Evolutionary conservation across 164 flowering plant genomes (phyloP), one percentile per base, ranked within the genome.

Genomic region (Saururus chinensis): DNA sequence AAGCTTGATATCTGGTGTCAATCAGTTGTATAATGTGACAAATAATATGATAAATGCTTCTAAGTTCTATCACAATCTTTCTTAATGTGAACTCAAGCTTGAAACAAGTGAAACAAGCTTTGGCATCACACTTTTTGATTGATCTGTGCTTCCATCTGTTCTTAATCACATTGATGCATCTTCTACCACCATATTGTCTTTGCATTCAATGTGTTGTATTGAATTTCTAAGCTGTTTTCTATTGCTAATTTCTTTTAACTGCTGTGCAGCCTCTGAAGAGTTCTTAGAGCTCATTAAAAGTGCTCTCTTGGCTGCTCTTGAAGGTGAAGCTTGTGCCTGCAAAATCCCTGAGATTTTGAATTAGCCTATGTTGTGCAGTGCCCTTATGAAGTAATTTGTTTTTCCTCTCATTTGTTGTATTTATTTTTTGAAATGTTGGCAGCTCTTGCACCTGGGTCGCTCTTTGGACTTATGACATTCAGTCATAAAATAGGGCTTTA

Each of bases 221-320:
- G 49, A 45, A 45, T 17, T 45, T 45, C 49, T 45, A 8, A 3
- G 14, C 2, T 45, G 49, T 12, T 45, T 45, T 45, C 11, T 45
- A 45, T 12, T 45, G 14, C 17, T 17, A 12, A 12, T 45, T 45
- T 45, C 14, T 13, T 45, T 45, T 45, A 17, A 45, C 17, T 45
- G 37, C 37, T 68, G 55, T 77, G 79, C 88, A 95, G 99, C 97
- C 58, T 95, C 97, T 16, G 99, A 95, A 74, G 99, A 95, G 66
- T 95, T 91, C 80, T 59, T 95, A 85, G 99, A 95, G 73, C 96
- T 91, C 21, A 82, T 84, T 1, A 95, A 91, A 75, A 95, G 97
- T 80, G 92, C 96, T 30, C 74, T 95, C 26, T 76, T 86, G 73
- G 97, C 99, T 9, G 96, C 97, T 65, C 74, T 95, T 66, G 97